A percentile compares a stretch with the other conserved stretches of the same genome.
These are phyloP conservation scores for Trametes gibbosa DNA, from an alignment of 768 basidiomycete species.

Conservation along the genomic window DNA sequence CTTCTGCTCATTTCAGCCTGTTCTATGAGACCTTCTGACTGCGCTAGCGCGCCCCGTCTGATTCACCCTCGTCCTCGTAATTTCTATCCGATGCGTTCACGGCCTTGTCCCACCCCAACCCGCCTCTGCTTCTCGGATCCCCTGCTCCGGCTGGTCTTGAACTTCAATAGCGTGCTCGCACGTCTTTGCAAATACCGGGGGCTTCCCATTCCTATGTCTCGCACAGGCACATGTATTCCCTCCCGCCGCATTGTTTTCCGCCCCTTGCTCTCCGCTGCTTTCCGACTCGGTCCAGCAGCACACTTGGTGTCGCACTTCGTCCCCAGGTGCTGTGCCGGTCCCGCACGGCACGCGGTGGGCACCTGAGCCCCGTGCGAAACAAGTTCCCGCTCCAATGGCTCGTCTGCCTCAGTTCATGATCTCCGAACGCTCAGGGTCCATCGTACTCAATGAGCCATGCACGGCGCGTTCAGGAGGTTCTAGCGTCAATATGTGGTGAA, in stretches of 20 bases:
- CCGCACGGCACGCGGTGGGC: constrained; percentile 1
- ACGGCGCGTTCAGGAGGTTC: constrained; percentile 2
- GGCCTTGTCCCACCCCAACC: constrained; percentile 1
- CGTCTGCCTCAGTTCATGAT: constrained; percentile 11
- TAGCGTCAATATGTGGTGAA: constrained; percentile 2
- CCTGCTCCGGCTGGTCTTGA: constrained; percentile 1
- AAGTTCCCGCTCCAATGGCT: constrained; percentile 1
- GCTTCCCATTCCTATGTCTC: constrained; percentile 1
- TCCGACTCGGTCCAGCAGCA: background rate
- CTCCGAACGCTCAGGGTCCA: constrained; percentile 13
- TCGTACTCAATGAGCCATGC: constrained; percentile 16
- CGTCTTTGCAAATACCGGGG: background rate
- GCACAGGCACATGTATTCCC: background rate
- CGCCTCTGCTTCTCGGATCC: constrained; percentile 1
- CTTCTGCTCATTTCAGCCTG: background rate
- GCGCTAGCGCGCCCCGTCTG: constrained; percentile 8
- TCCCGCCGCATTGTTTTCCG: constrained; percentile 8
- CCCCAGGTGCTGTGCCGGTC: background rate
- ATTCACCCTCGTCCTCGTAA: background rate
- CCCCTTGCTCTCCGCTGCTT: background rate
- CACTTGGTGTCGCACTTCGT: constrained; percentile 8
- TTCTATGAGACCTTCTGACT: constrained; percentile 17
- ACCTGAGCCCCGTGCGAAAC: constrained; percentile 1
- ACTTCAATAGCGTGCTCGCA: constrained; percentile 7
- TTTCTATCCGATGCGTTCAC: constrained; percentile 7